These are phyloP conservation scores for Ganoderma lucidum DNA, from an alignment of 1,284 basidiomycete species.

Conservation along the genomic window DNA sequence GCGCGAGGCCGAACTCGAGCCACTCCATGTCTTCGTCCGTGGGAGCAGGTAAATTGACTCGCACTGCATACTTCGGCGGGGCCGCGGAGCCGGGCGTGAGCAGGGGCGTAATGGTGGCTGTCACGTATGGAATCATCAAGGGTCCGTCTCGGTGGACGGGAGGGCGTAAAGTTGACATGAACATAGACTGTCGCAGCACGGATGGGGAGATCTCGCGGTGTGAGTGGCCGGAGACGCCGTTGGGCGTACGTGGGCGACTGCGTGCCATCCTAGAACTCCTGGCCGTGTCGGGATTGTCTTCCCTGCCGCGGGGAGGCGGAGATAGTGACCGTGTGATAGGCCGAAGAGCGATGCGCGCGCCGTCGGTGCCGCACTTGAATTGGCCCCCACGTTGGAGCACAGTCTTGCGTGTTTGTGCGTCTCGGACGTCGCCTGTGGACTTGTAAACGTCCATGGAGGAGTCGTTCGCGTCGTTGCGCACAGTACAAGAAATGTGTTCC, in stretches of 20 bases:
- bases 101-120: slow-evolving; percentile 61
- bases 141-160: slow-evolving; percentile 61
- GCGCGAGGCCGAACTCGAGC: slow-evolving; percentile 81
- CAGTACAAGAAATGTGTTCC: slow-evolving; percentile 60
- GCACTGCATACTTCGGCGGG: slow-evolving; percentile 64
- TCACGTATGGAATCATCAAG: slow-evolving; percentile 68
- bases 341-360: slow-evolving; percentile 64
- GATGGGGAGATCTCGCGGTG: slow-evolving; percentile 37
- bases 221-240: slow-evolving; percentile 19
- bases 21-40: slow-evolving; percentile 65
- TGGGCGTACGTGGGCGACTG: slow-evolving; percentile 45
- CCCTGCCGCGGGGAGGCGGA: slow-evolving; percentile 25
- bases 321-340: slow-evolving; percentile 34
- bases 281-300: slow-evolving; percentile 30
- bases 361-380: slow-evolving; percentile 63
- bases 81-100: slow-evolving; percentile 33
- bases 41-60: slow-evolving; percentile 62
- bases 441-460: slow-evolving; percentile 66
- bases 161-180: slow-evolving; percentile 35
- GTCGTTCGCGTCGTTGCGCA: slow-evolving; percentile 64
- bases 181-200: slow-evolving; percentile 36
- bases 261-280: slow-evolving; percentile 36
- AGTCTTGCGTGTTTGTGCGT: slow-evolving; percentile 66
- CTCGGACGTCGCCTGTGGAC: slow-evolving; percentile 60
- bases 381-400: slow-evolving; percentile 65